Evolutionary conservation across 2,329 filamentous ascomycete genomes (phyloP).

Genomic region (Aspergillus novoparasiticus): DNA sequence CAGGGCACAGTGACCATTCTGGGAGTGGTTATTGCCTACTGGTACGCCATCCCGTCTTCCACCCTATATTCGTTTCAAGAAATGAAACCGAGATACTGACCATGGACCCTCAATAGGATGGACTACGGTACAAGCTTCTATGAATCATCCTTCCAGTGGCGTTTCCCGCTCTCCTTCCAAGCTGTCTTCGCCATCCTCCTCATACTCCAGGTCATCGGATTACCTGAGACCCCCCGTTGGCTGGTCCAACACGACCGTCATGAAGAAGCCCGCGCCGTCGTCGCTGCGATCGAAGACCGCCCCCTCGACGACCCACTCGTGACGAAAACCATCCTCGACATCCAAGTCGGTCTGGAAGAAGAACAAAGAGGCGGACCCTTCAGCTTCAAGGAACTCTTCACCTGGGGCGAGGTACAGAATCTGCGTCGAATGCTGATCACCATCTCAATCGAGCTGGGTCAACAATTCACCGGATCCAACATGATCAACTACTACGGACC

Average conservation of each 20-base stretch:
- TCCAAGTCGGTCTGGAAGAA: constrained; percentile 24
- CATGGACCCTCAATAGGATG: constrained; percentile 27
- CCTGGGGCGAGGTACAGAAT: constrained; percentile 35
- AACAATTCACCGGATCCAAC: constrained; percentile 41
- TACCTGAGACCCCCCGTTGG: constrained; percentile 37
- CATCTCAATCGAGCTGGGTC: constrained; percentile 38
- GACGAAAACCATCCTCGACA: constrained; percentile 22
- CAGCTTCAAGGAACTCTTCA: constrained; percentile 39
- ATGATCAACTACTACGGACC: constrained; percentile 48
- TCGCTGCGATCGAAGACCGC: constrained; percentile 24
- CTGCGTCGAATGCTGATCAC: constrained; percentile 37
- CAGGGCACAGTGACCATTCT: constrained; percentile 31
- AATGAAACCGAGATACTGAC: background rate
- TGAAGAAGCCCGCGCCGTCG: constrained; percentile 27
- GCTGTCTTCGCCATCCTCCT: constrained; percentile 29
- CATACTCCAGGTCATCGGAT: constrained; percentile 26
- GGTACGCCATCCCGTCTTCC: constrained; percentile 19
- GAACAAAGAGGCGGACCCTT: constrained; percentile 35
- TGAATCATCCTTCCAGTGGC: constrained; percentile 35
- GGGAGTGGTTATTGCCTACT: constrained; percentile 25
- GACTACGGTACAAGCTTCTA: constrained; percentile 47
- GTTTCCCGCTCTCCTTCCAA: constrained; percentile 35
- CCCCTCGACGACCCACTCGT: constrained; percentile 15
- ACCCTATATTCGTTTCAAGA: background rate
- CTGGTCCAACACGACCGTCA: constrained; percentile 29